A percentile compares a stretch with the other conserved stretches of the same genome.
These are phyloP conservation scores for Penicillium salamii DNA, from an alignment of 495 filamentous ascomycete genomes.

Conservation along the genomic window DNA sequence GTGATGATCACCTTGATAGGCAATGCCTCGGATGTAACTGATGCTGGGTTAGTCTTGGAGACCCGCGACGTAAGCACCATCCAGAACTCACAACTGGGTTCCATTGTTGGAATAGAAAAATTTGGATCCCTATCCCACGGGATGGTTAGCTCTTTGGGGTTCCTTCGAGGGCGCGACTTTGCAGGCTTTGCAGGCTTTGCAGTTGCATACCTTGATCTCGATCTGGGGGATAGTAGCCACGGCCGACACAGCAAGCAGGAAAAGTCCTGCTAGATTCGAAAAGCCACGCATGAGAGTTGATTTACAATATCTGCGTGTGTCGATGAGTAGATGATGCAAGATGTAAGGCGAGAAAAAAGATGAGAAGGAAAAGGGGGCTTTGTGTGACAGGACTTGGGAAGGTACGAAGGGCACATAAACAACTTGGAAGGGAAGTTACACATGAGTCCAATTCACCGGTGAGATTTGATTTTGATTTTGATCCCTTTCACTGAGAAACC, in stretches of 20 bases:
- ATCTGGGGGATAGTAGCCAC: conserved; percentile 1
- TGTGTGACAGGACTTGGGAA: no score
- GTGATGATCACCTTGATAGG: conserved; percentile 83
- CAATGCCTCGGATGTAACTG: conserved; percentile 77
- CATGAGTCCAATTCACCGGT: no score
- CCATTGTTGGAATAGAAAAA: conserved; percentile 74
- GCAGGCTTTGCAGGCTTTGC: no score
- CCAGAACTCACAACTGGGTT: conserved; percentile 65
- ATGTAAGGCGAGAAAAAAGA: not conserved
- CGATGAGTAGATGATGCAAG: not conserved
- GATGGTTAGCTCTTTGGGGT: not conserved
- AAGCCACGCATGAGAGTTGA: not conserved
- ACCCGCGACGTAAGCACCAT: not conserved
- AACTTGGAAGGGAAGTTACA: no score
- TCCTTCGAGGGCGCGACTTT: not conserved
- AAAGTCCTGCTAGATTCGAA: not conserved
- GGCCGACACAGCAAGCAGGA: not conserved
- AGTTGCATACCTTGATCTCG: conserved; percentile 3
- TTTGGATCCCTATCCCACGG: conserved; percentile 55
- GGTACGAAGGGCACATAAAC: no score
- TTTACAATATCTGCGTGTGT: not conserved
- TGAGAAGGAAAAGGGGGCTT: not conserved
- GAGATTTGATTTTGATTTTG: no score
- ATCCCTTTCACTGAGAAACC: no score
- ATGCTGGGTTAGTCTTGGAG: conserved; percentile 1